Conservation (phyloP, 164 flowering plant genomes). For the Vitis rotundifolia region DNA sequence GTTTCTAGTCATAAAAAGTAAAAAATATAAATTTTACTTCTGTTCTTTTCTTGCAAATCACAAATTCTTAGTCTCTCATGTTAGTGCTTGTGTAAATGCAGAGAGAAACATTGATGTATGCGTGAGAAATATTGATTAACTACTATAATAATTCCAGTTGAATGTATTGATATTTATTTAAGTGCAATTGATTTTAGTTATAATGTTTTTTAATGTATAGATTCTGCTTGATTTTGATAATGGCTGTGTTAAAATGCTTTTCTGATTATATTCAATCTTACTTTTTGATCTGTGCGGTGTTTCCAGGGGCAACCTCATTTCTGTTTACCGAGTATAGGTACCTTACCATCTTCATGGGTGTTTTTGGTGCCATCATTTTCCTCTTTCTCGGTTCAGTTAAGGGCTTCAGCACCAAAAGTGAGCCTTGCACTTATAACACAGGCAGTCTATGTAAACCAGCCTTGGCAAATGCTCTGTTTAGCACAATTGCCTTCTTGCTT, state of each 20-base stretch:
- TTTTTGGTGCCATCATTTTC: constrained; percentile 38
- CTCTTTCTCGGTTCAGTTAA: constrained; percentile 53
- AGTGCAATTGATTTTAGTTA: too few species aligned
- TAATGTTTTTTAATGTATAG: too few species aligned
- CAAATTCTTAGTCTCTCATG: too few species aligned
- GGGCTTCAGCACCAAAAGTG: constrained; percentile 47
- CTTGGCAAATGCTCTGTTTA: constrained; percentile 48
- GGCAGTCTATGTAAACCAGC: constrained; percentile 49
- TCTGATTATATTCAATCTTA: background rate
- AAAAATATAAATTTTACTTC: too few species aligned
- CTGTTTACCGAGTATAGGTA: constrained; percentile 45
- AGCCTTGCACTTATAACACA: constrained; percentile 44
- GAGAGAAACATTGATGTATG: too few species aligned
- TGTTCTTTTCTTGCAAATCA: too few species aligned
- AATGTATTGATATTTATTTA: too few species aligned
- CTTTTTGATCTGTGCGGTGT: background rate
- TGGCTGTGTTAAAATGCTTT: background rate
- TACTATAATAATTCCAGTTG: too few species aligned
- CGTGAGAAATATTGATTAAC: too few species aligned
- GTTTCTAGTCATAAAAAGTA: too few species aligned
- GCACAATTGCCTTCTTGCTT: constrained; percentile 50
- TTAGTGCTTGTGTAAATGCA: too few species aligned
- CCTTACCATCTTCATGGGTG: constrained; percentile 40
- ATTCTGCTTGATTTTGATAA: too few species aligned
- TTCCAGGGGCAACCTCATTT: constrained; percentile 51